These are phyloP conservation scores for Coleophoma crateriformis DNA, from an alignment of 2,329 filamentous ascomycete species.

Conservation along the genomic window DNA sequence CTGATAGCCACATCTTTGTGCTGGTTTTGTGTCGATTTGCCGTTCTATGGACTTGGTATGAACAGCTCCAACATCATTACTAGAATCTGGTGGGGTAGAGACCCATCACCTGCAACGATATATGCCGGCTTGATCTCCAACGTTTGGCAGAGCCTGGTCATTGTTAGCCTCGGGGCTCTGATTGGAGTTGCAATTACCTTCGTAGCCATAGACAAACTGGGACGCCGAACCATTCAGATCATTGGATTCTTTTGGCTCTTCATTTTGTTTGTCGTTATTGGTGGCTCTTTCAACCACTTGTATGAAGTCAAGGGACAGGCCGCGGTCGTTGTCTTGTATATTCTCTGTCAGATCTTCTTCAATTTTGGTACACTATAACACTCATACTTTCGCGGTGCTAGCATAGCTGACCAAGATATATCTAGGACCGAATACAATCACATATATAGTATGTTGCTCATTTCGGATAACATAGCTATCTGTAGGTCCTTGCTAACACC, in stretches of 20 bases:
- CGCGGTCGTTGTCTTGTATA: slow-evolving; percentile 27
- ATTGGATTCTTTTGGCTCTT: slow-evolving; percentile 18
- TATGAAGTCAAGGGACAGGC: slow-evolving; percentile 25
- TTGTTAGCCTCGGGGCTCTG: slow-evolving; percentile 14
- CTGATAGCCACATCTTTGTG: slow-evolving; percentile 57
- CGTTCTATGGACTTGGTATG: slow-evolving; percentile 63
- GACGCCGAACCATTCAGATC: slow-evolving; percentile 14
- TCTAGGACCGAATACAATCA: not conserved
- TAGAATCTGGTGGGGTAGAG: slow-evolving; percentile 13
- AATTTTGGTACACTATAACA: slow-evolving; percentile 48
- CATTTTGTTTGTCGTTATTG: slow-evolving; percentile 16
- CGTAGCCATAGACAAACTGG: slow-evolving; percentile 13
- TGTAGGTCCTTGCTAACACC: too few species aligned
- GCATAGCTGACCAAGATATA: too few species aligned
- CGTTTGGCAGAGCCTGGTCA: slow-evolving; percentile 13
- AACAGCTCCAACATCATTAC: slow-evolving; percentile 36
- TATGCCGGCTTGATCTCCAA: slow-evolving; percentile 10
- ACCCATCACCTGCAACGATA: not conserved
- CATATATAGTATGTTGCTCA: not conserved
- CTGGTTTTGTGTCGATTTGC: slow-evolving; percentile 13
- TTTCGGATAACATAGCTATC: too few species aligned
- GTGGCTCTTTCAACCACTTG: slow-evolving; percentile 24
- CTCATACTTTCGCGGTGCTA: not conserved
- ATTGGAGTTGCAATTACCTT: slow-evolving; percentile 12
- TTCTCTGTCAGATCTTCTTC: slow-evolving; percentile 40